phyloP scores from a whole-genome alignment of 2,329 filamentous ascomycete genomes.

The Ophiosphaerella herpotricha region DNA sequence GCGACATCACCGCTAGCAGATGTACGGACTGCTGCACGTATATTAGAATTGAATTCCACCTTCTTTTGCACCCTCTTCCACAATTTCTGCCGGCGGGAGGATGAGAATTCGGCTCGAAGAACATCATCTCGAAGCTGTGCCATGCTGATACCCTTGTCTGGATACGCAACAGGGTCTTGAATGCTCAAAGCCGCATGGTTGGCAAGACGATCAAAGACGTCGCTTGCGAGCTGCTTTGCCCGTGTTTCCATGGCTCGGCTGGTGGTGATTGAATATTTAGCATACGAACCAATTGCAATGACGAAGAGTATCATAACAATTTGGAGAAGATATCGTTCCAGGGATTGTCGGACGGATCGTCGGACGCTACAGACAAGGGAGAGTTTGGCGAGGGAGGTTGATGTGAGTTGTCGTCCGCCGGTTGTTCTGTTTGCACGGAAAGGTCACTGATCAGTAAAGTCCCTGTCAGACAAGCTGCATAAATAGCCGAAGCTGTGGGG shows the following conservation, averaged over 20 bases:
- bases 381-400: constrained; percentile 89
- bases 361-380: constrained; percentile 81
- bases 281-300: constrained; percentile 58
- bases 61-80: constrained; percentile 84
- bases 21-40: constrained; percentile 75
- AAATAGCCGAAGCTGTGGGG: constrained; percentile 24
- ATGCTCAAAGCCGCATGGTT: constrained; percentile 82
- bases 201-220: constrained; percentile 82
- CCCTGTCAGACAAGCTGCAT: constrained; percentile 34
- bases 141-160: constrained; percentile 82
- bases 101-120: constrained; percentile 77
- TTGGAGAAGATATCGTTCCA: constrained; percentile 86
- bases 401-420: constrained; percentile 71
- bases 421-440: constrained; percentile 72
- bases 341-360: constrained; percentile 74
- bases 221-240: constrained; percentile 80
- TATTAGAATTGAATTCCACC: constrained; percentile 92
- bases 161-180: constrained; percentile 63
- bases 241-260: constrained; percentile 69
- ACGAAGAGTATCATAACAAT: constrained; percentile 67
- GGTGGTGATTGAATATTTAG: constrained; percentile 65
- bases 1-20: constrained; percentile 60
- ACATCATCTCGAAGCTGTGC: constrained; percentile 92
- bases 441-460: constrained; percentile 83
- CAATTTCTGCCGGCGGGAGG: constrained; percentile 75